Percentiles rank a stretch among this genome's conserved stretches.
Evolutionary conservation across 352 stramenopile species (phyloP).

Genomic region (Globisporangium mamillatum): DNA sequence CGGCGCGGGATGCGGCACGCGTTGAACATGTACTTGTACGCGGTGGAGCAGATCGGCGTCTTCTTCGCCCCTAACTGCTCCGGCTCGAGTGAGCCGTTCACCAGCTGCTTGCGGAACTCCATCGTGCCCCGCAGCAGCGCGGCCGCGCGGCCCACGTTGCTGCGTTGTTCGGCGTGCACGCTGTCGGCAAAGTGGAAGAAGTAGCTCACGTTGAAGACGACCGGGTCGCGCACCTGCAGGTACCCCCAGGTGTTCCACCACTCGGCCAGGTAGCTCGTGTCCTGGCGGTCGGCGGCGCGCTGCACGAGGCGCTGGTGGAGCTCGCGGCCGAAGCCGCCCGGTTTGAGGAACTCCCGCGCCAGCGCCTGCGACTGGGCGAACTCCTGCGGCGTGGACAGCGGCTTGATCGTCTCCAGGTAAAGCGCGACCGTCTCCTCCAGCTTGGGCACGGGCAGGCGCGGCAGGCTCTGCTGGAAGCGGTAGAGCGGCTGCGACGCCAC

Average conservation of each 20-base stretch:
- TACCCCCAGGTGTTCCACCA: constrained; percentile 85
- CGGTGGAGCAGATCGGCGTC: constrained; percentile 89
- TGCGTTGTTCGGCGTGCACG: constrained; percentile 51
- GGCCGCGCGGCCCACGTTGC: constrained; percentile 69
- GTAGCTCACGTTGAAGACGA: constrained; percentile 90
- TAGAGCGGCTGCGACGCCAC: constrained; percentile 57
- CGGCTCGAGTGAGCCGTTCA: constrained; percentile 75
- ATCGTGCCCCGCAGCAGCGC: constrained; percentile 84
- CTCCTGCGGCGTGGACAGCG: constrained; percentile 76
- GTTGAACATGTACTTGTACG: constrained; percentile 96
- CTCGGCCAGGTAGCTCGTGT: constrained; percentile 70
- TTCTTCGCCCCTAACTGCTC: constrained; percentile 90
- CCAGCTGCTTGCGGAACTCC: constrained; percentile 89
- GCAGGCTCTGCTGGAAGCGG: constrained; percentile 81
- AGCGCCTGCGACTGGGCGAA: constrained; percentile 67
- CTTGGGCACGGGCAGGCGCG: constrained; percentile 88
- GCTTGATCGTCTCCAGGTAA: constrained; percentile 88
- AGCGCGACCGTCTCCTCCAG: constrained; percentile 88
- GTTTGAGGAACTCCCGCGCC: constrained; percentile 64
- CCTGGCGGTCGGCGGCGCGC: constrained; percentile 49
- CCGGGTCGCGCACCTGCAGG: constrained; percentile 70
- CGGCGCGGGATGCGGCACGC: constrained; percentile 89
- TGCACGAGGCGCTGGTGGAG: constrained; percentile 72
- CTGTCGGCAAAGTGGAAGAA: constrained; percentile 84
- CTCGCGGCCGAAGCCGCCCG: constrained; percentile 55